Base-by-base conservation (phyloP, 495 filamentous ascomycete genomes). In the Podospora fimiseda region DNA sequence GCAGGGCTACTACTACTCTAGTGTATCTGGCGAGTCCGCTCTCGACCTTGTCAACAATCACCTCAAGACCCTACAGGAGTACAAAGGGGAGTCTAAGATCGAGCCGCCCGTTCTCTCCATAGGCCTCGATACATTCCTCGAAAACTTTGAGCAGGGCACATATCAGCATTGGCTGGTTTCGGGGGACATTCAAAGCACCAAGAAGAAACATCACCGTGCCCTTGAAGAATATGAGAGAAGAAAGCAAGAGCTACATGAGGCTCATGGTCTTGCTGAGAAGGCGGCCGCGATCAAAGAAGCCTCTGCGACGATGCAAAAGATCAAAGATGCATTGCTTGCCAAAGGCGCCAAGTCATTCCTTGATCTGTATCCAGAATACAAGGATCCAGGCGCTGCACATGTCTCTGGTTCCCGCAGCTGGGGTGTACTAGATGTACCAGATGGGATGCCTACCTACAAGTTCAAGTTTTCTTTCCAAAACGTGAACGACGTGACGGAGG, bases 321-420 rank as follows among this genome's bases (percentile, higher is more conserved):
- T 86, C 3, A 79, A 85, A 56, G 51, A 63, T 1, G 57, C 64
- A 0, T 64, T 92, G 37, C 27, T 83, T 3, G 67, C 65, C 11
- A 76, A 69, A 37, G 80, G 76, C 0, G 87, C 80, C 13, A 89
- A 88, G 63, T 77, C 79, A 0, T 89, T 83, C 60, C 43, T 62
- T 16, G 76, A 91, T 49, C 65, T 86, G 16, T 69, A 83, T 64
- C 85, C 87, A 0, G 72, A 82, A 1, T 65, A 70, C 27, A 49
- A 66, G 8, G 43, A 41, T n/a, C 46, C 27, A 5, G 5, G n/a
- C 42, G 20, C 52, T 5, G 11, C 22, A 9, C n/a, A n/a, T n/a
- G n/a, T n/a, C n/a, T n/a, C n/a, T n/a, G n/a, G n/a, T n/a, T n/a
- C n/a, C n/a, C n/a, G n/a, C n/a, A n/a, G n/a, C n/a, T n/a, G n/a